Evolutionary conservation across 139 green algal species (phyloP).

Genomic region (Gonium pectorale): DNA sequence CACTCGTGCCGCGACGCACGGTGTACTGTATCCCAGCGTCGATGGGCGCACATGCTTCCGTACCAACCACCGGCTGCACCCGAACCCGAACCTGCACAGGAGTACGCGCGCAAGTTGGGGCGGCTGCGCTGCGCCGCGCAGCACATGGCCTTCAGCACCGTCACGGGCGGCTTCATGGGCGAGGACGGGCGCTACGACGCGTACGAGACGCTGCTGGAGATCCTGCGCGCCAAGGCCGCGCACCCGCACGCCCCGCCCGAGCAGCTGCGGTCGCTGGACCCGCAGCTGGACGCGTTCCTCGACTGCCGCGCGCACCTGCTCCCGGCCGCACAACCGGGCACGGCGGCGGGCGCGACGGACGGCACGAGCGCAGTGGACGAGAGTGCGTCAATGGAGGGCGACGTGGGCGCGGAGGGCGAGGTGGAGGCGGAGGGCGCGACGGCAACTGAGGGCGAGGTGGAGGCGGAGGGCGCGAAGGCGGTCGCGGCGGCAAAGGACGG

Average conservation of each 20-base stretch:
- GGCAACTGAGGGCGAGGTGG: too few relatives aligned
- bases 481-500: too few relatives aligned
- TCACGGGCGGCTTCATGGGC: constrained; percentile 46
- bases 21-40: background rate
- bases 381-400: too few relatives aligned
- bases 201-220: constrained; percentile 51
- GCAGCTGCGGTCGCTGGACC: constrained; percentile 18
- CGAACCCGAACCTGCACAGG: background rate
- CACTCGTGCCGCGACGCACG: background rate
- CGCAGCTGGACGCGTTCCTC: constrained; percentile 15
- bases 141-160: constrained; percentile 45
- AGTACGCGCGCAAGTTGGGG: constrained; percentile 29
- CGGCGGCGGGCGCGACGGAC: background rate
- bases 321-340: too few relatives aligned
- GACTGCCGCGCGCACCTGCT: constrained; percentile 37
- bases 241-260: constrained; percentile 35
- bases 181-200: constrained; percentile 49
- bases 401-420: too few relatives aligned
- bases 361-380: too few relatives aligned
- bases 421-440: too few relatives aligned
- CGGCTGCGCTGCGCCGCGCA: constrained; percentile 44
- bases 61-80: background rate
- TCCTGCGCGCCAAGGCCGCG: constrained; percentile 23
- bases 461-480: too few relatives aligned
- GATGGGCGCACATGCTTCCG: background rate